Evolutionary conservation across 768 basidiomycete genomes (phyloP).

Genomic region (Glaciozyma martinii): DNA sequence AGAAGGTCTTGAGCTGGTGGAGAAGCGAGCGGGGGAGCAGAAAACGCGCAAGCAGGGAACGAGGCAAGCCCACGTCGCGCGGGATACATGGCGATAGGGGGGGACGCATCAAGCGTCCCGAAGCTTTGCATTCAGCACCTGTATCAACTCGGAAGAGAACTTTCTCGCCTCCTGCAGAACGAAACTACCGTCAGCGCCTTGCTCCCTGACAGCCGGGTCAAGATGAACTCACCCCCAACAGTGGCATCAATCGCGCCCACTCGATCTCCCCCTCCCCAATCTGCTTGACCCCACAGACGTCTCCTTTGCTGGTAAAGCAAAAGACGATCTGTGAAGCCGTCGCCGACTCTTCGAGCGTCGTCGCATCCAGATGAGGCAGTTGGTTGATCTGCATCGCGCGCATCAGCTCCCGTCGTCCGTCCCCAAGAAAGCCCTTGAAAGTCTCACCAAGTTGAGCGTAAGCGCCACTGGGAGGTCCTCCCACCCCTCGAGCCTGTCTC

Average conservation of each 20-base stretch:
- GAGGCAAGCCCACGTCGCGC: background rate
- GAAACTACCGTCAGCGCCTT: background rate
- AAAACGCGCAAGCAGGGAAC: too few species aligned
- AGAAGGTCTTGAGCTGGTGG: too few species aligned
- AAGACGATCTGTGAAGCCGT: slow-evolving; percentile 54
- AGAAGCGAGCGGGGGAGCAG: too few species aligned
- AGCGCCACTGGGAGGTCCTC: slow-evolving; percentile 66
- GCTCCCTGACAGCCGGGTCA: background rate
- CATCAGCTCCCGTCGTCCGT: background rate
- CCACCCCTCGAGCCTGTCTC: slow-evolving; percentile 54
- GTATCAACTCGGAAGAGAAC: slow-evolving; percentile 53
- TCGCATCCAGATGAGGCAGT: slow-evolving; percentile 65
- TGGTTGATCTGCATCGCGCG: slow-evolving; percentile 47
- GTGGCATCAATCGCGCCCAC: slow-evolving; percentile 45
- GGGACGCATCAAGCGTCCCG: slow-evolving; percentile 11
- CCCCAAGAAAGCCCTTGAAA: slow-evolving; percentile 21
- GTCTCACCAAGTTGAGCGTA: slow-evolving; percentile 67
- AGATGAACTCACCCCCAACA: slow-evolving; percentile 49
- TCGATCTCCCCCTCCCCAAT: slow-evolving; percentile 57
- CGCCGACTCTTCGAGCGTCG: slow-evolving; percentile 60
- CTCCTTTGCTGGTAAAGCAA: slow-evolving; percentile 34
- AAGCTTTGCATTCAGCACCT: slow-evolving; percentile 46
- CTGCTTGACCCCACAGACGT: slow-evolving; percentile 56
- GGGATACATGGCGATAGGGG: background rate
- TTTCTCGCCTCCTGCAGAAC: slow-evolving; percentile 55